Evolutionary conservation across 1,139 yeast species (phyloP).

Genomic region (Pichia sp.): DNA sequence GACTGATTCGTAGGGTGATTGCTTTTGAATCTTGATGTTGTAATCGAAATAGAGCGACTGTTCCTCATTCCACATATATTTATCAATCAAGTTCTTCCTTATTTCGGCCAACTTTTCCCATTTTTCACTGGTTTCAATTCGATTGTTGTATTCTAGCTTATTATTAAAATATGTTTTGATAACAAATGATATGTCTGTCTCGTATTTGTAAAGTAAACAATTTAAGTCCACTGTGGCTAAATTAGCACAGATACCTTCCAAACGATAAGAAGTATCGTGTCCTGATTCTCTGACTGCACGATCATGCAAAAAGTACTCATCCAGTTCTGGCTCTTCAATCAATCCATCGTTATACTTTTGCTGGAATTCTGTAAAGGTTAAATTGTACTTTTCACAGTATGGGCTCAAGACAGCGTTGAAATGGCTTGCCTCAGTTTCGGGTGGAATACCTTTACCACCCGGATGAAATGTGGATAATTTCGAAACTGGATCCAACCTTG

Average conservation of each 20-base stretch:
- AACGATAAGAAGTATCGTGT: slow-evolving; percentile 87
- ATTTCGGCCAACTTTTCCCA: slow-evolving; percentile 59
- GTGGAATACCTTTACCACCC: slow-evolving; percentile 86
- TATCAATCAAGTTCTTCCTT: slow-evolving; percentile 56
- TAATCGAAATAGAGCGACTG: slow-evolving; percentile 83
- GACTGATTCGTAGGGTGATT: slow-evolving; percentile 75
- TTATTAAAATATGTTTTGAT: slow-evolving; percentile 57
- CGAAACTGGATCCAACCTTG: slow-evolving; percentile 69
- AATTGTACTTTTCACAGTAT: slow-evolving; percentile 58
- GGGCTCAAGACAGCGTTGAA: slow-evolving; percentile 70
- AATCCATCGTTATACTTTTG: slow-evolving; percentile 62
- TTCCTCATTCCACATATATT: slow-evolving; percentile 80
- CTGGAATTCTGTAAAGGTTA: slow-evolving; percentile 67
- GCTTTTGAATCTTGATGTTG: slow-evolving; percentile 54
- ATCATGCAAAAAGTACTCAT: slow-evolving; percentile 86
- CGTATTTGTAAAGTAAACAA: slow-evolving; percentile 84
- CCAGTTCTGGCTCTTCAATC: slow-evolving; percentile 71
- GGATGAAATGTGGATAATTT: slow-evolving; percentile 92
- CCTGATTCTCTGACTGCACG: slow-evolving; percentile 96
- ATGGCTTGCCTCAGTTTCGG: slow-evolving; percentile 92
- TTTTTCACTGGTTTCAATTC: slow-evolving; percentile 43
- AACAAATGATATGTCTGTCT: slow-evolving; percentile 70
- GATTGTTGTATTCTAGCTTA: slow-evolving; percentile 39
- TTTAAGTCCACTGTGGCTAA: slow-evolving; percentile 90
- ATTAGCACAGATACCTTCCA: slow-evolving; percentile 86